Evolutionary conservation across 176 grass and related monocot species (phyloP).

Genomic region (Elymus sibiricus): DNA sequence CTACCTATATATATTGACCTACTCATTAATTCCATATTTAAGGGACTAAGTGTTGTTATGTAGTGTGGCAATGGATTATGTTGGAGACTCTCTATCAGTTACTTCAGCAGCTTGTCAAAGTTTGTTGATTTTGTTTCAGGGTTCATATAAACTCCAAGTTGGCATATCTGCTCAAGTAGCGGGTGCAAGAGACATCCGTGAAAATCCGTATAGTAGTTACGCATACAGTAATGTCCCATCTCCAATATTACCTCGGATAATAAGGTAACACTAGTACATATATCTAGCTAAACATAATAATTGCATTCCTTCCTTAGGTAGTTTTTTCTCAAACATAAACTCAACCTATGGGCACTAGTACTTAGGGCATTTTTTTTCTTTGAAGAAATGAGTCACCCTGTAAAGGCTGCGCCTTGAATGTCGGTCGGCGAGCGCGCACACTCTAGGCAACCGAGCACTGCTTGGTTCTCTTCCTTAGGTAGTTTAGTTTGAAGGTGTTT

Average conservation of each 20-base stretch:
- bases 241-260: constrained; percentile 58
- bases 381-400: too few relatives aligned
- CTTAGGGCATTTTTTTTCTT: too few relatives aligned
- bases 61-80: neutral
- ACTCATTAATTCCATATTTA: neutral
- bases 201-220: constrained; percentile 71
- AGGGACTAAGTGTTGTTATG: neutral
- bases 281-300: neutral
- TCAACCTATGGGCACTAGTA: too few relatives aligned
- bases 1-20: neutral
- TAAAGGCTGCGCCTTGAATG: neutral
- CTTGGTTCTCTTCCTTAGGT: neutral
- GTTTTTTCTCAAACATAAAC: too few relatives aligned
- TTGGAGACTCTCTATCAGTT: neutral
- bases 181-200: constrained; percentile 55
- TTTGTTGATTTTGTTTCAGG: constrained; percentile 50
- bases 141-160: constrained; percentile 75
- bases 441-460: neutral
- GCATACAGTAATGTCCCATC: constrained; percentile 67
- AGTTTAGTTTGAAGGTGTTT: too few relatives aligned
- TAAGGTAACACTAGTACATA: constrained; percentile 49
- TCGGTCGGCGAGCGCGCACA: neutral
- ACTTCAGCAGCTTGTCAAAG: neutral
- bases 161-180: constrained; percentile 70
- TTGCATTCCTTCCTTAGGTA: too few relatives aligned